Percentiles rank a stretch among this genome's conserved stretches.
Evolutionary conservation across 257 asterid species (phyloP).

Genomic region (Solanum chmielewskii): DNA sequence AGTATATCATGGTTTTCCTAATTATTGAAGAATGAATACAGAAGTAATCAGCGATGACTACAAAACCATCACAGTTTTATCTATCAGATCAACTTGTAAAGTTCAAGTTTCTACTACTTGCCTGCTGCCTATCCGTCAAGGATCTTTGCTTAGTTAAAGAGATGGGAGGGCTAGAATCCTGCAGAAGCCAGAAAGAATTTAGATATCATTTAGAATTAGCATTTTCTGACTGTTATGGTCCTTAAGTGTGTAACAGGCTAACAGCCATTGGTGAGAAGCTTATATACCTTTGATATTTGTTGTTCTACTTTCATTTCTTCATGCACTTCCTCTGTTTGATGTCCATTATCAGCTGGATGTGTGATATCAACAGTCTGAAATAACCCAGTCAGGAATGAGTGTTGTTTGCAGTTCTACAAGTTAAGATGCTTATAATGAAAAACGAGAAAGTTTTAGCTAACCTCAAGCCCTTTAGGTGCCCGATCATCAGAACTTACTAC

Average conservation of each 20-base stretch:
- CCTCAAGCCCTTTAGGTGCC: conserved; percentile 30
- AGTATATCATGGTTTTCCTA: conserved; percentile 87
- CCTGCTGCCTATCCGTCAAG: conserved; percentile 87
- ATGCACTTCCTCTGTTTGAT: conserved; percentile 24
- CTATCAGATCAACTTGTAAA: neutral
- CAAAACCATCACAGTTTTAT: neutral
- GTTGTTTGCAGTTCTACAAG: neutral
- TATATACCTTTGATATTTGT: conserved; percentile 32
- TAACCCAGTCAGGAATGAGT: conserved; percentile 5
- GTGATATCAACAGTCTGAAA: conserved; percentile 43
- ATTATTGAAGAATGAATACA: neutral
- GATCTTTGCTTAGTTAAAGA: conserved; percentile 75
- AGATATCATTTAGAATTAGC: neutral
- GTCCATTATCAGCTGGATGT: conserved; percentile 24
- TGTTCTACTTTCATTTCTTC: conserved; percentile 27
- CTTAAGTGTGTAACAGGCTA: neutral
- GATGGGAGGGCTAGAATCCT: conserved; percentile 41
- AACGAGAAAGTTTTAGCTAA: conserved; percentile 4
- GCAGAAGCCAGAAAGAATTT: conserved; percentile 5
- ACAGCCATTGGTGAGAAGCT: conserved; percentile 9
- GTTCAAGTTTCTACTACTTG: conserved; percentile 14
- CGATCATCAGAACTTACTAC: conserved; percentile 30
- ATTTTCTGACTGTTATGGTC: neutral
- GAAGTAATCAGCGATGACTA: neutral
- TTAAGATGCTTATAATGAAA: neutral